Evolutionary conservation across 495 filamentous ascomycete species (phyloP).

Genomic region (Niebla homalea): DNA sequence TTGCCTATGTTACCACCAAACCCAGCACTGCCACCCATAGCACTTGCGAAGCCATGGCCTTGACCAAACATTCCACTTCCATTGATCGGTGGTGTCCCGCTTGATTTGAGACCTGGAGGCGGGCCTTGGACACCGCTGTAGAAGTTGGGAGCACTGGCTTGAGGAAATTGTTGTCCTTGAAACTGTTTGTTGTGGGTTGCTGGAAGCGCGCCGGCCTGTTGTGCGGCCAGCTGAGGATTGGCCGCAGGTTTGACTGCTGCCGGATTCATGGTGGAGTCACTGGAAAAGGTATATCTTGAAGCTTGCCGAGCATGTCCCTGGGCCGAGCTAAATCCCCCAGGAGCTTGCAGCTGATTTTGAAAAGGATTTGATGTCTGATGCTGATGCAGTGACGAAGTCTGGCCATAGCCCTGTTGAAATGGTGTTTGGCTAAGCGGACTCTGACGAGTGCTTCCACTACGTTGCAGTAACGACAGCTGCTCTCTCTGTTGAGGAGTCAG

Average conservation of each 20-base stretch:
- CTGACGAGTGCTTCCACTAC: slow-evolving; percentile 42
- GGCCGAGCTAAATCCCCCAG: slow-evolving; percentile 31
- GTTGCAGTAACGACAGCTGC: slow-evolving; percentile 47
- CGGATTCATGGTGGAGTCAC: slow-evolving; percentile 50
- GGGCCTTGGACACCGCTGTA: slow-evolving; percentile 69
- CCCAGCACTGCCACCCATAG: slow-evolving; percentile 48
- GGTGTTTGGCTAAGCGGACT: slow-evolving; percentile 39
- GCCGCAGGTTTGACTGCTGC: slow-evolving; percentile 70
- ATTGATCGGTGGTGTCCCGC: slow-evolving; percentile 75
- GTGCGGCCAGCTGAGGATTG: slow-evolving; percentile 75
- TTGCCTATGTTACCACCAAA: slow-evolving; percentile 52
- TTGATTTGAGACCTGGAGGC: slow-evolving; percentile 88
- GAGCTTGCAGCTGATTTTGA: slow-evolving; percentile 37
- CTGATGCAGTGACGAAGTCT: slow-evolving; percentile 16
- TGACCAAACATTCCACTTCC: slow-evolving; percentile 66
- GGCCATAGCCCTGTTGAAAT: slow-evolving; percentile 39
- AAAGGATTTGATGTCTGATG: slow-evolving; percentile 42
- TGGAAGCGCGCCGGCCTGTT: slow-evolving; percentile 84
- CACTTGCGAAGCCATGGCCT: slow-evolving; percentile 56
- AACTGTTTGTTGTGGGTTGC: slow-evolving; percentile 45
- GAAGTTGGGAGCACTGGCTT: slow-evolving; percentile 28
- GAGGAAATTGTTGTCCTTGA: slow-evolving; percentile 42
- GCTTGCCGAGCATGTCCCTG: slow-evolving; percentile 76
- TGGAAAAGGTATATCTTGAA: slow-evolving; percentile 80
- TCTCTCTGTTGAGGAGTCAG: slow-evolving; percentile 75